Conservation (phyloP, 495 filamentous ascomycete genomes). For the Penicillium soppii region DNA sequence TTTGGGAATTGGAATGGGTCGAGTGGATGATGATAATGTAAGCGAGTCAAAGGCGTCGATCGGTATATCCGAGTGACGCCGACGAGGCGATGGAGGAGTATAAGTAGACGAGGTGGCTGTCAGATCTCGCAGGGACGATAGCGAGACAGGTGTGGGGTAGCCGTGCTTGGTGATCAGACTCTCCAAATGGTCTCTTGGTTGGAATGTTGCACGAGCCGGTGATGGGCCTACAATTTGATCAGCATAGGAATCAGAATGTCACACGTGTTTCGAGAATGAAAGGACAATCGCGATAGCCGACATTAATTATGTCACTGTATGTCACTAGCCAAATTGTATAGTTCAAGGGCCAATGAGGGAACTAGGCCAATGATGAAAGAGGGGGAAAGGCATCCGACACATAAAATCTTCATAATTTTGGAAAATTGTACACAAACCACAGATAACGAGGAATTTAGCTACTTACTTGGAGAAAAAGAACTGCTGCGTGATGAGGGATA, state of each 20-base stretch:
- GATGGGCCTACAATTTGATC: constrained; percentile 58
- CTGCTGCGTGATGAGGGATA: constrained; percentile 38
- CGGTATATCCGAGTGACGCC: constrained; percentile 17
- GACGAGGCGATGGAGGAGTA: constrained; percentile 44
- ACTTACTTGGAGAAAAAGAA: constrained; percentile 26
- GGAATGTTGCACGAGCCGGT: constrained; percentile 58
- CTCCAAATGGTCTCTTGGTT: constrained; percentile 73
- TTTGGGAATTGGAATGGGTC: constrained; percentile 43
- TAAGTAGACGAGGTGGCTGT: constrained; percentile 65
- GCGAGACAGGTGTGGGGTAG: constrained; percentile 60
- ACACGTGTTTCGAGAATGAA: constrained; percentile 34
- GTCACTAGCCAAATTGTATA: constrained; percentile 1
- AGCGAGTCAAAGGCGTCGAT: constrained; percentile 29
- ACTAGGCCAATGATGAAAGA: constrained; percentile 12
- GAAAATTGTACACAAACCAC: neutral
- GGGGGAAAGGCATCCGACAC: constrained; percentile 3
- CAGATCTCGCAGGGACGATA: constrained; percentile 70
- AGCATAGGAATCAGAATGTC: constrained; percentile 48
- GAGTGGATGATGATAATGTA: constrained; percentile 32
- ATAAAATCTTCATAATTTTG: neutral
- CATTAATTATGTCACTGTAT: constrained; percentile 12
- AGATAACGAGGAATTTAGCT: neutral
- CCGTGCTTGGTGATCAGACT: constrained; percentile 55
- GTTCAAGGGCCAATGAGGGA: neutral
- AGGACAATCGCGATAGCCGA: constrained; percentile 11